Percentiles rank a stretch among this genome's conserved stretches.
phyloP scores from a whole-genome alignment of 768 basidiomycete species.

The Leccinum arenicola region DNA sequence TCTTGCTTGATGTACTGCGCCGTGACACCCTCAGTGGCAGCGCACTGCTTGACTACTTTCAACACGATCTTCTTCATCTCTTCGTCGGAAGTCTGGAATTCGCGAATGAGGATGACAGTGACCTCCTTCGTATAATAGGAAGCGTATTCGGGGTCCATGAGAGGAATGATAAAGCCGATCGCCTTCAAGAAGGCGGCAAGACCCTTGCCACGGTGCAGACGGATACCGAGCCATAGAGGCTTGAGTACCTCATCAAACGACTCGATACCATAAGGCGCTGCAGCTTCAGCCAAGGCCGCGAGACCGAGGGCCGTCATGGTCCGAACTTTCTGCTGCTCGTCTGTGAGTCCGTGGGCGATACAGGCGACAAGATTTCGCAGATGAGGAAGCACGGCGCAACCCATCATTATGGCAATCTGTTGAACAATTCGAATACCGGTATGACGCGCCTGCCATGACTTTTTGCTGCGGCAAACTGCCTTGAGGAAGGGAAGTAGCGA shows the following conservation, averaged over 20 bases:
- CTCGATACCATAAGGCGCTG: slow-evolving; percentile 98
- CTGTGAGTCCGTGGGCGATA: slow-evolving; percentile 78
- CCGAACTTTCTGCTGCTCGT: slow-evolving; percentile 78
- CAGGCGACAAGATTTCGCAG: slow-evolving; percentile 95
- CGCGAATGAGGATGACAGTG: slow-evolving; percentile 93
- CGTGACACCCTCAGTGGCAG: slow-evolving; percentile 97
- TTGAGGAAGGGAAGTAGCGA: slow-evolving; percentile 97
- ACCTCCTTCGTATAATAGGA: slow-evolving; percentile 99
- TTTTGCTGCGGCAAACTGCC: slow-evolving; percentile 97
- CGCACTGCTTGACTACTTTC: slow-evolving; percentile 98
- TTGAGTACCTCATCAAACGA: slow-evolving; percentile 95
- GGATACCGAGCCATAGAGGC: slow-evolving; percentile 76
- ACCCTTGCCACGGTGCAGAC: slow-evolving; percentile 75
- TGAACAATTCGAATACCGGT: slow-evolving; percentile 99
- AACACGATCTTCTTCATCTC: slow-evolving; percentile 99
- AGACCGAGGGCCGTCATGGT: slow-evolving; percentile 77
- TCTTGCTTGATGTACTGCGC: slow-evolving; percentile 96
- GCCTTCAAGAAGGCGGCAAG: slow-evolving; percentile 82
- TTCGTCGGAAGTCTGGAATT: slow-evolving; percentile 98
- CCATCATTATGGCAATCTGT: slow-evolving; percentile 99
- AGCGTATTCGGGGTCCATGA: slow-evolving; percentile 99
- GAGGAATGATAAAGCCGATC: slow-evolving; percentile 98
- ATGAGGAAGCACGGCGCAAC: slow-evolving; percentile 96
- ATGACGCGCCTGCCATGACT: slow-evolving; percentile 99
- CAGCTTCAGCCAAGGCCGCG: slow-evolving; percentile 94